Conservation (phyloP, 805 yeast species). For the Starmerella powellii region DNA sequence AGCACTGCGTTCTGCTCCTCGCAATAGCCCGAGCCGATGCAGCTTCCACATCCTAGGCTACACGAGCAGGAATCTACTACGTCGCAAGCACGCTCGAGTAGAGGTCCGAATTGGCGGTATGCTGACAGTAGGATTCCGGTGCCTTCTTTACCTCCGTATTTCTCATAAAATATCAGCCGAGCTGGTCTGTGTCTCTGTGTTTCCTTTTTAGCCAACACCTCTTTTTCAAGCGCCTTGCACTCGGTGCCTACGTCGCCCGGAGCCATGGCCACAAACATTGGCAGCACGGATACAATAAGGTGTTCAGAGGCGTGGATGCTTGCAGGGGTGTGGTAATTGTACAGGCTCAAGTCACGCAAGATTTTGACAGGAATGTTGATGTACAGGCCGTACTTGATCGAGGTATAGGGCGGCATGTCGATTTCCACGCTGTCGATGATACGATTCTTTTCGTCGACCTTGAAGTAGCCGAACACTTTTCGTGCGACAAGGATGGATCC, state of each 20-base stretch:
- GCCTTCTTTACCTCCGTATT: constrained; percentile 69
- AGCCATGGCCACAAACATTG: constrained; percentile 59
- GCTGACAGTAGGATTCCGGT: constrained; percentile 71
- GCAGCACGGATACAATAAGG: constrained; percentile 67
- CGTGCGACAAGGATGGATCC: constrained; percentile 66
- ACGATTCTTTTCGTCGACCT: constrained; percentile 59
- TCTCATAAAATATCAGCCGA: constrained; percentile 69
- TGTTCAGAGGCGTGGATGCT: constrained; percentile 97
- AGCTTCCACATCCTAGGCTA: constrained; percentile 59
- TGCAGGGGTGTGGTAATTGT: constrained; percentile 62
- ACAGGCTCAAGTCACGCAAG: constrained; percentile 43
- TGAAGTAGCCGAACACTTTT: constrained; percentile 85
- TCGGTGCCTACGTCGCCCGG: constrained; percentile 67
- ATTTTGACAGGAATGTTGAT: constrained; percentile 67
- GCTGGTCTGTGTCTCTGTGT: constrained; percentile 72
- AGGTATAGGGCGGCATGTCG: constrained; percentile 66
- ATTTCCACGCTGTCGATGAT: constrained; percentile 93
- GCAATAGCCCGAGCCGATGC: constrained; percentile 76
- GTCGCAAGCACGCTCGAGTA: constrained; percentile 47
- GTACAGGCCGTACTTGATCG: constrained; percentile 77
- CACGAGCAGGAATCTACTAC: constrained; percentile 54
- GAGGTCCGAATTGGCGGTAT: constrained; percentile 60
- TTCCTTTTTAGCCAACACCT: constrained; percentile 59
- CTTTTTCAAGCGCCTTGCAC: constrained; percentile 96
- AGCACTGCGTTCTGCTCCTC: constrained; percentile 69